Base-by-base conservation (phyloP, 805 yeast species). In the Vanderwaltozyma polyspora region DNA sequence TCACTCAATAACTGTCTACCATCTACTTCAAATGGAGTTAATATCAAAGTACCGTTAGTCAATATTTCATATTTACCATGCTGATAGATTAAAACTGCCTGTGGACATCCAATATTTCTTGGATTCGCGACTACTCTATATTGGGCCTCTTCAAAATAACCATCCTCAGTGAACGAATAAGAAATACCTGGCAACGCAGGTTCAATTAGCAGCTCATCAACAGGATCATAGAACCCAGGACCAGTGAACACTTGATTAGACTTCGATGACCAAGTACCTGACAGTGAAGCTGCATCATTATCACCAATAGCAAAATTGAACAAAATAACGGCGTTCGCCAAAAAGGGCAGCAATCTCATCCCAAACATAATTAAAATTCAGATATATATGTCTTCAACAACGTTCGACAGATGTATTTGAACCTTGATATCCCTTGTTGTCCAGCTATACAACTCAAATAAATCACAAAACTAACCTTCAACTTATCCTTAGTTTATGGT, bases 261-360 rank as follows among this genome's bases (percentile, higher is more conserved):
- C 59, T 91, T 91, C 14, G 96, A 79, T 1, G 87, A 60, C 98
- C 98, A 91, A 0, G 98, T 91, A 5, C 98, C 98, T n/a, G 5
- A 12, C 3, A 28, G 16, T 19, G 13, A 19, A 18, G 17, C 16
- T 12, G 19, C 31, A 11, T 28, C 35, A 23, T 36, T 31, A n/a
- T 38, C 41, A 23, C 42, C 45, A 28, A 46, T 39, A 31, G 42
- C 30, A 16, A 49, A 11, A 22, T 8, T 9, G 11, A 22, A 9
- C 24, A n/a, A n/a, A n/a, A n/a, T n/a, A n/a, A n/a, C n/a, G n/a
- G n/a, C n/a, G n/a, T n/a, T n/a, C n/a, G n/a, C n/a, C n/a, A n/a
- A n/a, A n/a, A n/a, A n/a, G n/a, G n/a, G n/a, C n/a, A n/a, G n/a
- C n/a, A n/a, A n/a, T n/a, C n/a, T n/a, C n/a, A n/a, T n/a, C n/a